A percentile compares a stretch with the other conserved stretches of the same genome.
Evolutionary conservation across 352 stramenopile genomes (phyloP).

Genomic region (Phytopythium helicoides): DNA sequence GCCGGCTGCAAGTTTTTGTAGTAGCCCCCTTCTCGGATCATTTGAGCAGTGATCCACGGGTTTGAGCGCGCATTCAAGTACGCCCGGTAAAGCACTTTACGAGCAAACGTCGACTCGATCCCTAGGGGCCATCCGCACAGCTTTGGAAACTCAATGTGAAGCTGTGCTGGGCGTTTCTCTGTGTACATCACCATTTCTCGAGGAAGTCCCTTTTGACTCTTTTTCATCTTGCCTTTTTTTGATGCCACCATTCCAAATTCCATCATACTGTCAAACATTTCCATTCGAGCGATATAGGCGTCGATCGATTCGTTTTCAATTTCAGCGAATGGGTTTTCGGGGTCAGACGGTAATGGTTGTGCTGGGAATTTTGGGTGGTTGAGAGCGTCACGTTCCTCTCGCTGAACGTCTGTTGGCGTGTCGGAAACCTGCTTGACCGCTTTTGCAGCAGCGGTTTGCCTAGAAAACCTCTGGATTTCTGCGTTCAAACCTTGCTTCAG

Average conservation of each 20-base stretch:
- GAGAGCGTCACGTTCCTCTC: conserved; percentile 1
- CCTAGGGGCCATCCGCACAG: conserved; percentile 19
- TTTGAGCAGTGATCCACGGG: conserved; percentile 12
- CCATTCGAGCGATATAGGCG: conserved; percentile 17
- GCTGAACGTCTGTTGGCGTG: conserved; percentile 4
- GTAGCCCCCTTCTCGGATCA: conserved; percentile 11
- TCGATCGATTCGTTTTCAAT: conserved; percentile 12
- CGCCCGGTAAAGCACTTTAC: conserved; percentile 16
- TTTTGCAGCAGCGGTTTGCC: not conserved
- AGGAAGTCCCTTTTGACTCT: conserved; percentile 3
- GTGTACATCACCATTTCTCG: conserved; percentile 14
- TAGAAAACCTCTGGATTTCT: conserved; percentile 6
- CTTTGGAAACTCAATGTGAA: conserved; percentile 19
- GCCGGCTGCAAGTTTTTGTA: not conserved
- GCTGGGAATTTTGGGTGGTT: not conserved
- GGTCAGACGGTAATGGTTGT: not conserved
- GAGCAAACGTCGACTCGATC: conserved; percentile 11
- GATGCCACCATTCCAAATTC: not conserved
- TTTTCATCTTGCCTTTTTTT: not conserved
- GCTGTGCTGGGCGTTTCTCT: conserved; percentile 5
- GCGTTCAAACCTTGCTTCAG: conserved; percentile 7
- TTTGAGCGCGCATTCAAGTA: conserved; percentile 14
- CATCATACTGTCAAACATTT: conserved; percentile 8
- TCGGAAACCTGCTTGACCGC: not conserved
- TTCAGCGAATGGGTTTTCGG: not conserved